A percentile compares a stretch with the other conserved stretches of the same genome.
These are phyloP conservation scores for Avena insularis DNA, from an alignment of 176 grass and related monocot genomes.

Conservation along the genomic window DNA sequence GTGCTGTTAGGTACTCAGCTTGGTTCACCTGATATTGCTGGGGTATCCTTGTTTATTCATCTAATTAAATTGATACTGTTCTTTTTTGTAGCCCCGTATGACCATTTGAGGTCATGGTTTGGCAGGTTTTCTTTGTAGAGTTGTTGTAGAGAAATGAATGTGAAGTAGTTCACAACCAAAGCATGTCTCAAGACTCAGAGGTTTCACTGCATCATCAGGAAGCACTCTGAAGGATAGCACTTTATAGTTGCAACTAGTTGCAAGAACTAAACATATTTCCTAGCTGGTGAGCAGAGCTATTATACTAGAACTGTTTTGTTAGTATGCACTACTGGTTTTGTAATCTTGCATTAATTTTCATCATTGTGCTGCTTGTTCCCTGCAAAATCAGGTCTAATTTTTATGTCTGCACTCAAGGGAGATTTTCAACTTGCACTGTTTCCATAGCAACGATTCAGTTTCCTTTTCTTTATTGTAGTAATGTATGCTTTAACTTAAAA, in stretches of 20 bases:
- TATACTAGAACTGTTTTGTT: not conserved
- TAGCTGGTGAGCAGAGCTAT: not conserved
- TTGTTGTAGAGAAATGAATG: not conserved
- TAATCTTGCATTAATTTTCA: slow-evolving; percentile 2
- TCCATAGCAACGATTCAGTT: not conserved
- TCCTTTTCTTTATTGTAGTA: not conserved
- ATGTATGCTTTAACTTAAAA: not conserved
- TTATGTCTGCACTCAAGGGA: not conserved
- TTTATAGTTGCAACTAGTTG: not conserved
- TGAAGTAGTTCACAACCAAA: slow-evolving; percentile 7
- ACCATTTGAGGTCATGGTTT: slow-evolving; percentile 13
- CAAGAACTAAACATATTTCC: slow-evolving; percentile 1
- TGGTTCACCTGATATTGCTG: slow-evolving; percentile 11
- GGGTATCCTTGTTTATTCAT: slow-evolving; percentile 1
- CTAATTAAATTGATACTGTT: not conserved
- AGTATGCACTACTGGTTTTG: not conserved
- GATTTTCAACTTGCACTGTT: not conserved
- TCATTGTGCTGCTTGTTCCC: slow-evolving; percentile 11
- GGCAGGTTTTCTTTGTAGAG: slow-evolving; percentile 3
- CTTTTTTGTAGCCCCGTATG: not conserved
- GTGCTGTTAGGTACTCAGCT: slow-evolving; percentile 3
- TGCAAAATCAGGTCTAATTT: not conserved
- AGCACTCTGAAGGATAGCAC: slow-evolving; percentile 11
- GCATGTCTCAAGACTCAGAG: not conserved
- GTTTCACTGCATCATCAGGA: not conserved